Base-by-base conservation (phyloP, 495 filamentous ascomycete species). In the Xylaria grammica region DNA sequence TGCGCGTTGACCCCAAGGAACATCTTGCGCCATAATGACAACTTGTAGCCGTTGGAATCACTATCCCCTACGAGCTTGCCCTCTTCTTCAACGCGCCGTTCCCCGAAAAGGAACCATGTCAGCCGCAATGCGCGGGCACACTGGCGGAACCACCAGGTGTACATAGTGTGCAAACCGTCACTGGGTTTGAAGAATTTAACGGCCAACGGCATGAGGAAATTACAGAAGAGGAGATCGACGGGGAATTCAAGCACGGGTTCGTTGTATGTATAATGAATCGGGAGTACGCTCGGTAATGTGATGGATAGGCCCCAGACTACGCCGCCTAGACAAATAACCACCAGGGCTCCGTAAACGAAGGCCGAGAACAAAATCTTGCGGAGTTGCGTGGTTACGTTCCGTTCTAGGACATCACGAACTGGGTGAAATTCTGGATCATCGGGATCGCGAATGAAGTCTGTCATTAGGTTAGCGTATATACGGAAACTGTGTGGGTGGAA, bases 351-450 rank as follows among this genome's bases (percentile, higher is more conserved):
- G 69, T 99, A 99, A 4, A 99, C 95, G 40, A 99, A 83, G 29
- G 93, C 96, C 67, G 92, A 96, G 68, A 97, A 97, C 1, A 91
- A 85, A 36, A 99, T 99, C 79, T 99, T 99, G 32, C 94, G 88
- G 11, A 99, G 85, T 75, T 99, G 95, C 1, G 92, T 96, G 7
- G 91, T 86, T 45, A 99, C 91, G 70, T 88, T 96, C 32, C 96
- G 87, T 74, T 99, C 96, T 19, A 99, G 85, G 7, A 99, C 95
- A 78, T 99, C 95, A 20, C 95, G 90, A 19, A 99, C 94, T 1
- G 95, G 95, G 73, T 99, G 95, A 75, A 99, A 98, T 17, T 93
- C 97, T 36, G 95, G 95, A 75, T 99, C 95, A 78, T 99, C 96
- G 13, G 95, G 95, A 77, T 99, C 95, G 46, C 95, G 90, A 68